A percentile compares a stretch with the other conserved stretches of the same genome.
Conservation (phyloP, 2,329 filamentous ascomycete species). For the Sporothrix inflata region DNA sequence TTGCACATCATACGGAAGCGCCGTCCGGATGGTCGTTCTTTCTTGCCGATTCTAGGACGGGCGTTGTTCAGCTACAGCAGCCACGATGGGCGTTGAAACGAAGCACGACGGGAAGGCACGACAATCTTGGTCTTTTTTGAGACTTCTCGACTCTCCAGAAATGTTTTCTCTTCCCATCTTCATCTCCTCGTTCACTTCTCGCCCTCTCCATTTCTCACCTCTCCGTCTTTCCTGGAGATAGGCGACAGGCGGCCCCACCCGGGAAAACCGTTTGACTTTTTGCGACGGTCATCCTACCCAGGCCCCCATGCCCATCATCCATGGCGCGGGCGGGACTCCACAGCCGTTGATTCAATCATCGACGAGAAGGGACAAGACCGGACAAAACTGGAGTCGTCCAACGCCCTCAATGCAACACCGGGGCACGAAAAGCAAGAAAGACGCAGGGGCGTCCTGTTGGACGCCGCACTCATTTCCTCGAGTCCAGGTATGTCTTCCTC, state of each 20-base stretch:
- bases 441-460: not conserved
- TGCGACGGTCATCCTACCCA: not conserved
- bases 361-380: not conserved
- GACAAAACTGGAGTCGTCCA: not conserved
- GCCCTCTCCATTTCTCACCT: not conserved
- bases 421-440: not conserved
- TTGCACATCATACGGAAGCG: not conserved
- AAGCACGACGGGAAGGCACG: not conserved
- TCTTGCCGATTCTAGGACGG: not conserved
- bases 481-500: not conserved
- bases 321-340: slow-evolving; percentile 8
- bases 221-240: not conserved
- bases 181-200: not conserved
- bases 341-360: not conserved
- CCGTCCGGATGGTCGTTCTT: not conserved
- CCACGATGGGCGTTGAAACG: not conserved
- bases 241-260: slow-evolving; percentile 6
- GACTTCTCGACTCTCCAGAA: not conserved
- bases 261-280: not conserved
- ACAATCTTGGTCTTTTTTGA: not conserved
- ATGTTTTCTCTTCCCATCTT: not conserved
- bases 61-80: not conserved
- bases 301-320: slow-evolving; percentile 4
- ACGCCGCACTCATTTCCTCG: not conserved
- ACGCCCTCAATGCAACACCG: not conserved